Percentiles rank a stretch among this genome's conserved stretches.
Conservation (phyloP, 2,329 filamentous ascomycete genomes). For the Aspergillus piperis region DNA sequence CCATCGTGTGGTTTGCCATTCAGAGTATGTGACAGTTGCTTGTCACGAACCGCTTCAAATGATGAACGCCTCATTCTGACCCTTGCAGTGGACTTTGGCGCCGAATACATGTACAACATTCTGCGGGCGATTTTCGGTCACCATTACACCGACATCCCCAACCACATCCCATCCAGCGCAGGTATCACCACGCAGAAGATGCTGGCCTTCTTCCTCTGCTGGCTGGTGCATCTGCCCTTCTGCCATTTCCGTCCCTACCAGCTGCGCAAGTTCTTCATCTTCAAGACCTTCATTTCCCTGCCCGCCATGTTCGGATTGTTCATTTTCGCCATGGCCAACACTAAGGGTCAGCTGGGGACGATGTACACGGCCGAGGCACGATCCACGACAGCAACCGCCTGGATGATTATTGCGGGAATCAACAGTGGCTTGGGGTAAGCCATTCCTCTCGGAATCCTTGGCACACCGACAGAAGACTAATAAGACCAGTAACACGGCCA, state of each 20-base stretch:
- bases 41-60: background rate
- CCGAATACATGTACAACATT: conserved; percentile 24
- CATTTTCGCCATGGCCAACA: conserved; percentile 45
- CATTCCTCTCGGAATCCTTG: too few species aligned
- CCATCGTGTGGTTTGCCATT: conserved; percentile 44
- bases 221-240: conserved; percentile 46
- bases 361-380: conserved; percentile 22
- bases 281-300: conserved; percentile 46
- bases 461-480: background rate
- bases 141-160: conserved; percentile 32
- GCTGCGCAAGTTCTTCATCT: conserved; percentile 48
- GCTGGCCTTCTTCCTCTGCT: conserved; percentile 43
- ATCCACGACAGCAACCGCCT: conserved; percentile 20
- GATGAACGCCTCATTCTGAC: background rate
- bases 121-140: conserved; percentile 36
- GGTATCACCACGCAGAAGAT: conserved; percentile 39
- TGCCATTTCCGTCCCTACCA: conserved; percentile 49
- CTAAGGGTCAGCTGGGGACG: conserved; percentile 35
- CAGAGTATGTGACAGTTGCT: conserved; percentile 23
- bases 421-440: conserved; percentile 40
- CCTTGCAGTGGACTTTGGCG: conserved; percentile 16
- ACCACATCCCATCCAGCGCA: conserved; percentile 22
- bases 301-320: conserved; percentile 42
- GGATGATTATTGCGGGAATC: conserved; percentile 45
- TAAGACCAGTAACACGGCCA: conserved; percentile 31